phyloP scores from a whole-genome alignment of 2,329 filamentous ascomycete species.

The Graphiopsis chlorocephala region DNA sequence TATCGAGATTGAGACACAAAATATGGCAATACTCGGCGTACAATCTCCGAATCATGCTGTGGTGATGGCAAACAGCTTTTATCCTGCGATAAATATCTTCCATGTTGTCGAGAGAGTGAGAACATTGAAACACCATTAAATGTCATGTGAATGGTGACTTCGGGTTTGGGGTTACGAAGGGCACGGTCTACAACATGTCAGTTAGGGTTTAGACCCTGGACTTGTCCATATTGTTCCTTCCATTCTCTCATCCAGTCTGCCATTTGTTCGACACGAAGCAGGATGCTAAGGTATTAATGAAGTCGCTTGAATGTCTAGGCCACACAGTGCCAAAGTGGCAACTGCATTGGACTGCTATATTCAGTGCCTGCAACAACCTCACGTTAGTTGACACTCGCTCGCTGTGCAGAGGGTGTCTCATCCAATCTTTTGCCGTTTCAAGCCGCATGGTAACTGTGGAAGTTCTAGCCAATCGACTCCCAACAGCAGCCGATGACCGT shows the following conservation, averaged over 20 bases:
- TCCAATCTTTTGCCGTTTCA: not conserved
- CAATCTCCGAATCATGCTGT: too few species aligned
- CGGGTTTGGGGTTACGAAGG: not conserved
- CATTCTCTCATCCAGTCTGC: not conserved
- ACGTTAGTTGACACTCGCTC: not conserved
- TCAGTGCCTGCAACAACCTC: not conserved
- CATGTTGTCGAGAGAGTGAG: not conserved
- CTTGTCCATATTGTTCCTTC: not conserved
- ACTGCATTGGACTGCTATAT: not conserved
- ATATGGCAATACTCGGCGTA: too few species aligned
- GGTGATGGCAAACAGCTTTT: too few species aligned
- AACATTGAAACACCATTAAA: not conserved
- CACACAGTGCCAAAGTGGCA: not conserved
- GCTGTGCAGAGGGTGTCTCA: not conserved
- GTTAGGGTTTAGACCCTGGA: not conserved
- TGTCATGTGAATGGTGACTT: not conserved
- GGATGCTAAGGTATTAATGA: not conserved
- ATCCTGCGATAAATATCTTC: not conserved
- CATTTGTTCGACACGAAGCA: not conserved
- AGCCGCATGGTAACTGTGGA: not conserved
- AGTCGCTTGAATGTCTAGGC: not conserved
- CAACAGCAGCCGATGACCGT: not conserved
- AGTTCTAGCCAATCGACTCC: not conserved
- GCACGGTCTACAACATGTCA: not conserved
- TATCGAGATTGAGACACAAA: not conserved